Conservation (phyloP, 306 rosid species). For the Lathyrus sativus region DNA sequence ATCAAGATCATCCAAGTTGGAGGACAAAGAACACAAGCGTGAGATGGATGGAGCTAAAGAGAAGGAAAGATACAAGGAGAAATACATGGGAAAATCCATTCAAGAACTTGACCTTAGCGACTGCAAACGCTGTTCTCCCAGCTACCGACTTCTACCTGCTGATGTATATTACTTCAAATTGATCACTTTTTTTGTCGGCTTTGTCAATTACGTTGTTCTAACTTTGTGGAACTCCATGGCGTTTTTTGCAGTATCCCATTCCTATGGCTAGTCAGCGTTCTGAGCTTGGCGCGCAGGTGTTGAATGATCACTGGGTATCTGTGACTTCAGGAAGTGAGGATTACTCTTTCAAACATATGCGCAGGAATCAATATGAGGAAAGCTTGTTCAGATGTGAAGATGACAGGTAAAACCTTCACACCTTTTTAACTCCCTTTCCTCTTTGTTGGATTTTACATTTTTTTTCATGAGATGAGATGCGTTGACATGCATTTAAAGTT, state of each 20-base stretch:
- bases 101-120: constrained; percentile 95
- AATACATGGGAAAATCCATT: constrained; percentile 83
- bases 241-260: constrained; percentile 84
- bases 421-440: background rate
- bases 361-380: constrained; percentile 96
- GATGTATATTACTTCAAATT: constrained; percentile 54
- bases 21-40: constrained; percentile 75
- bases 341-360: constrained; percentile 98
- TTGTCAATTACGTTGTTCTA: constrained; percentile 19
- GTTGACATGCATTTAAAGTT: constrained; percentile 20
- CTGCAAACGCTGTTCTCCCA: constrained; percentile 87
- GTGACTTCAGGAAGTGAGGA: constrained; percentile 99
- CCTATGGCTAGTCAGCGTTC: constrained; percentile 89
- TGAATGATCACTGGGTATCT: constrained; percentile 98
- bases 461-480: constrained; percentile 21
- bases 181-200: constrained; percentile 26
- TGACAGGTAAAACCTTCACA: constrained; percentile 69
- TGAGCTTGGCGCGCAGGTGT: constrained; percentile 81
- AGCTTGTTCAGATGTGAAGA: constrained; percentile 96
- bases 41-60: constrained; percentile 78
- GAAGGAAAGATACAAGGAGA: constrained; percentile 83
- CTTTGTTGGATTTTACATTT: constrained; percentile 3
- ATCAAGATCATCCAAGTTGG: constrained; percentile 70
- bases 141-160: constrained; percentile 90
- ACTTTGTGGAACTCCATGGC: constrained; percentile 36